A percentile compares a stretch with the other conserved stretches of the same genome.
phyloP scores from a whole-genome alignment of 2,329 filamentous ascomycete species.

The Aspergillus novoparasiticus region DNA sequence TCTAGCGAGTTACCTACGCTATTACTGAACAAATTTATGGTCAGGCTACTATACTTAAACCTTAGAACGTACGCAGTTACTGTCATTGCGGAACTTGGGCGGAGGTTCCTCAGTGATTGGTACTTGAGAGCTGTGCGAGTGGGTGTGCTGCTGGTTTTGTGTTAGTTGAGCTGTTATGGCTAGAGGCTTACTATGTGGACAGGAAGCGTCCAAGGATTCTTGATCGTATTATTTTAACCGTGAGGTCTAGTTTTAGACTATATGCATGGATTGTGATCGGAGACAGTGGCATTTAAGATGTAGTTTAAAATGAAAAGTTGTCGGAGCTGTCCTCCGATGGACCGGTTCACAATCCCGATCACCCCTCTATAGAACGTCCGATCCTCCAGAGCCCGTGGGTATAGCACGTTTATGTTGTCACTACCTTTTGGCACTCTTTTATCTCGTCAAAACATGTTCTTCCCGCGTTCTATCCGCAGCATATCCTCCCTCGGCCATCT shows the following conservation, averaged over 20 bases:
- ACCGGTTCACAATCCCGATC: neutral
- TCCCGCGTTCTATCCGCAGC: neutral
- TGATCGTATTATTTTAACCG: neutral
- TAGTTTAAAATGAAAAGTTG: neutral
- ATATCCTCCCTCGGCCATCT: neutral
- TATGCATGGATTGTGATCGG: neutral
- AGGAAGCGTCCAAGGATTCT: neutral
- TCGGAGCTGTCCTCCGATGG: neutral
- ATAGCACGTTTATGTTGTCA: neutral
- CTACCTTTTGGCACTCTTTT: too few relatives aligned
- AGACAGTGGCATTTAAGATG: neutral
- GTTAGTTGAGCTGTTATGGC: neutral
- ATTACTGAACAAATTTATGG: too few relatives aligned
- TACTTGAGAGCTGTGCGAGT: too few relatives aligned
- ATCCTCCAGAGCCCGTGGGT: neutral
- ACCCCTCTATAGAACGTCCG: neutral
- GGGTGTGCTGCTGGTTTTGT: neutral
- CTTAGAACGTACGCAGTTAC: too few relatives aligned
- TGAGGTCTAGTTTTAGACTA: neutral
- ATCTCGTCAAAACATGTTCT: neutral
- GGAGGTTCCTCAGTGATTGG: too few relatives aligned
- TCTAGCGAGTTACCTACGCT: too few relatives aligned
- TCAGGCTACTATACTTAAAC: too few relatives aligned
- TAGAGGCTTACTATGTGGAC: neutral
- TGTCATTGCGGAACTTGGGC: too few relatives aligned